Evolutionary conservation across 805 yeast species (phyloP), one percentile per base, ranked within the genome.

Genomic region (Hermanozyma aechmeae): DNA sequence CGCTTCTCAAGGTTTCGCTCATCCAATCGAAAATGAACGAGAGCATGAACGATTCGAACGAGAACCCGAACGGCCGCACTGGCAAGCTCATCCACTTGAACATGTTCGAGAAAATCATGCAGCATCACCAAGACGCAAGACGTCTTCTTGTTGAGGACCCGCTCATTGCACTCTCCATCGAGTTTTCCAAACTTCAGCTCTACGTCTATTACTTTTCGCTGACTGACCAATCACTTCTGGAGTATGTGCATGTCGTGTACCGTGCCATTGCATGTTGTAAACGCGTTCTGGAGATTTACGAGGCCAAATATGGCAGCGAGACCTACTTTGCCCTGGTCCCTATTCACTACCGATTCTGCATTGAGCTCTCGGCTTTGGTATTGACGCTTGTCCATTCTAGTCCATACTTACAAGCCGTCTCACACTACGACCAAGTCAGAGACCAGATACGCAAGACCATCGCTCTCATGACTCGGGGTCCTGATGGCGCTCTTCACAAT

Each of bases 61-160:
- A 45, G n/a, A 42, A 39, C 15, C 28, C 29, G 3, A 29, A 33
- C 16, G 33, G 30, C 21, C 50, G 46, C 9, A 33, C 34, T 7
- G 38, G 56, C 26, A 57, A 53, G 33, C 43, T 56, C 23, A 58
- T 63, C 14, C 56, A 55, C 34, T 45, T 63, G 35, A 50, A 56
- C 38, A 62, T 63, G 68, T 62, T 58, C 44, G 69, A 63, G 33
- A 51, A 49, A 9, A 61, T 62, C 18, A 39, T 63, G 27, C 43
- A 48, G 28, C 58, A 60, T 25, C 47, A 56, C 27, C 36, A 38
- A 15, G 28, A 34, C 6, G 29, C 33, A 6, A 43, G 49, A 14
- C 40, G 46, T 5, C 30, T 48, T 21, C 37, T 46, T 16, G 19
- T 31, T 13, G 21, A 16, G 11, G 38, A 41, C 22, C 46, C 45